Evolutionary conservation across 495 filamentous ascomycete species (phyloP).

Genomic region (Jackrogersella multiformis): DNA sequence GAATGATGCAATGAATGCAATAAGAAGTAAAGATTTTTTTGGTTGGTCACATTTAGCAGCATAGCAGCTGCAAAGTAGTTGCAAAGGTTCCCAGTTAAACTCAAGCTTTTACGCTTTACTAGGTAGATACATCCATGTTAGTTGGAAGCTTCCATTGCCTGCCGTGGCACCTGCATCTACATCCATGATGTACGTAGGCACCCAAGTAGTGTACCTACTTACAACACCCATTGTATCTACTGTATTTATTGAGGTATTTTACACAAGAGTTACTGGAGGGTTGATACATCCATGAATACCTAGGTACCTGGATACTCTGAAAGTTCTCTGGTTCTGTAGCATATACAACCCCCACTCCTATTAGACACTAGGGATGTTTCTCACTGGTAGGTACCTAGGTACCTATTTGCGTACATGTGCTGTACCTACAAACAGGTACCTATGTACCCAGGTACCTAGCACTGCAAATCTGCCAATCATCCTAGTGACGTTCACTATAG

Average conservation of each 20-base stretch:
- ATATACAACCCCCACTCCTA: constrained; percentile 2
- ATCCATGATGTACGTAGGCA: too few species aligned
- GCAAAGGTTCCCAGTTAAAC: too few species aligned
- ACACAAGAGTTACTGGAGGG: too few species aligned
- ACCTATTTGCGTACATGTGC: constrained; percentile 15
- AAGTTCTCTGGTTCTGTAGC: background rate
- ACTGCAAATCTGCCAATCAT: background rate
- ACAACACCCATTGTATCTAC: background rate
- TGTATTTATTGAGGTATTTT: too few species aligned
- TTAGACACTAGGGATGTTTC: too few species aligned
- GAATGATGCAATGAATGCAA: constrained; percentile 27
- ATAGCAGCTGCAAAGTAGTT: too few species aligned
- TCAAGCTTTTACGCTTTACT: background rate
- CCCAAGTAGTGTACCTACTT: background rate
- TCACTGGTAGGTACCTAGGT: too few species aligned
- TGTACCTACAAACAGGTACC: background rate
- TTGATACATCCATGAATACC: too few species aligned
- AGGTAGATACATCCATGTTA: background rate
- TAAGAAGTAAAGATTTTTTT: background rate
- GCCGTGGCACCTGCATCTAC: constrained; percentile 24
- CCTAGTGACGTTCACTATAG: constrained; percentile 28
- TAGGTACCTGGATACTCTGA: constrained; percentile 1
- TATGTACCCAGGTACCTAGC: background rate
- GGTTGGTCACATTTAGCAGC: background rate
- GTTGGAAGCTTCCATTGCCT: constrained; percentile 23